Conservation (phyloP, 495 filamentous ascomycete species). For the Aspergillus panamensis region DNA sequence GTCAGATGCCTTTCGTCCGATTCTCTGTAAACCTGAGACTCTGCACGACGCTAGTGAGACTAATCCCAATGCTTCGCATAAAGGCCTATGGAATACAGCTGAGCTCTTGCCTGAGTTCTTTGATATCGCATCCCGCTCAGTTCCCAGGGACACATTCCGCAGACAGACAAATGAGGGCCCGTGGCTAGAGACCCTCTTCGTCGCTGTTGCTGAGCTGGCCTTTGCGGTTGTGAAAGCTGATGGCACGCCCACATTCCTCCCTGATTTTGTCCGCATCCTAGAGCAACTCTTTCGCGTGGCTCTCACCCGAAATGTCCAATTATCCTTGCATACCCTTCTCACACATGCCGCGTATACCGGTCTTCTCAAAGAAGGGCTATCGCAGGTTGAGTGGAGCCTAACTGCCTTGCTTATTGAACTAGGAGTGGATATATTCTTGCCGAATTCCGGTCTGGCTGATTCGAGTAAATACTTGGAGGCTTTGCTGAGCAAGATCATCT, state of each 20-base stretch:
- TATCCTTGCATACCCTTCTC: conserved; percentile 45
- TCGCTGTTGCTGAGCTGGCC: conserved; percentile 46
- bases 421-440: conserved; percentile 66
- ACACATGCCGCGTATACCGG: conserved; percentile 44
- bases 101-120: conserved; percentile 46
- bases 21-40: conserved; percentile 28
- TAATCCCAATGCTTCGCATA: conserved; percentile 9
- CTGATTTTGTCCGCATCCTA: conserved; percentile 36
- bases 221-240: conserved; percentile 41
- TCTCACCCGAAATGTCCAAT: conserved; percentile 37
- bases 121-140: conserved; percentile 52
- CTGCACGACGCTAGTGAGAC: conserved; percentile 3
- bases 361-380: conserved; percentile 34
- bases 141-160: conserved; percentile 52
- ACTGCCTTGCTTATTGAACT: conserved; percentile 59
- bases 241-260: conserved; percentile 25
- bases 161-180: conserved; percentile 54
- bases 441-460: conserved; percentile 46
- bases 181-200: conserved; percentile 68
- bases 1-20: conserved; percentile 39
- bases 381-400: conserved; percentile 57
- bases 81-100: conserved; percentile 31
- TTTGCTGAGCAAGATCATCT: conserved; percentile 39
- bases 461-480: conserved; percentile 39
- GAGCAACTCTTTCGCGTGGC: conserved; percentile 45